Evolutionary conservation across 805 yeast genomes (phyloP).

Genomic region (Saccharomycopsis sp.): DNA sequence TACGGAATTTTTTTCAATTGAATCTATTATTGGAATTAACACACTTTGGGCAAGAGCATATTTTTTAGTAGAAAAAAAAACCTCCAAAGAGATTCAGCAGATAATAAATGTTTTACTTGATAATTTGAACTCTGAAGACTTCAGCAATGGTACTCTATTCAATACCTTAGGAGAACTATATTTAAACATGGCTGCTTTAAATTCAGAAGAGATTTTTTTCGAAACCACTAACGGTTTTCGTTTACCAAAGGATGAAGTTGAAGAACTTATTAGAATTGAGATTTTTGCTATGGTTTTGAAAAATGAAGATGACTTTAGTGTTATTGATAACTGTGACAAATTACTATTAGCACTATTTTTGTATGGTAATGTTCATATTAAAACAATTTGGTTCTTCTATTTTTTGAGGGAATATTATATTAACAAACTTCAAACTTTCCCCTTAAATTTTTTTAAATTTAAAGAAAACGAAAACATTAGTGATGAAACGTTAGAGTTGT

Average conservation of each 20-base stretch:
- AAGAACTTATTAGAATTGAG: conserved; percentile 30
- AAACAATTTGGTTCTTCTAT: conserved; percentile 33
- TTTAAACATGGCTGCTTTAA: too few relatives aligned
- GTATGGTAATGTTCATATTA: conserved; percentile 35
- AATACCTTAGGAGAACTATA: too few relatives aligned
- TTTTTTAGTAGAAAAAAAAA: too few relatives aligned
- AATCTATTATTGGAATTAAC: too few relatives aligned
- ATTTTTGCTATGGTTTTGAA: conserved; percentile 27
- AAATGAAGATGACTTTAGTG: conserved; percentile 29
- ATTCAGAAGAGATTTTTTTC: too few relatives aligned
- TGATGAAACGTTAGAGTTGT: background rate
- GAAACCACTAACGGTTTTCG: background rate
- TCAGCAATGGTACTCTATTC: too few relatives aligned
- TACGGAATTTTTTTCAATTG: too few relatives aligned
- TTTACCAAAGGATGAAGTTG: conserved; percentile 19
- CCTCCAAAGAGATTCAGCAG: too few relatives aligned
- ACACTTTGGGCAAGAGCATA: too few relatives aligned
- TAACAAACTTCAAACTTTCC: conserved; percentile 1
- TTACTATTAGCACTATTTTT: conserved; percentile 33
- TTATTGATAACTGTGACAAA: conserved; percentile 26
- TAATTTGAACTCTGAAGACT: too few relatives aligned
- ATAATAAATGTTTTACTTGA: too few relatives aligned
- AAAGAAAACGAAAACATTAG: background rate
- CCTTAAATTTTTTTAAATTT: conserved; percentile 1
- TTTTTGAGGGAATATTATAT: conserved; percentile 25